Evolutionary conservation across 805 yeast species (phyloP).

Genomic region (Candida taoyuanica): DNA sequence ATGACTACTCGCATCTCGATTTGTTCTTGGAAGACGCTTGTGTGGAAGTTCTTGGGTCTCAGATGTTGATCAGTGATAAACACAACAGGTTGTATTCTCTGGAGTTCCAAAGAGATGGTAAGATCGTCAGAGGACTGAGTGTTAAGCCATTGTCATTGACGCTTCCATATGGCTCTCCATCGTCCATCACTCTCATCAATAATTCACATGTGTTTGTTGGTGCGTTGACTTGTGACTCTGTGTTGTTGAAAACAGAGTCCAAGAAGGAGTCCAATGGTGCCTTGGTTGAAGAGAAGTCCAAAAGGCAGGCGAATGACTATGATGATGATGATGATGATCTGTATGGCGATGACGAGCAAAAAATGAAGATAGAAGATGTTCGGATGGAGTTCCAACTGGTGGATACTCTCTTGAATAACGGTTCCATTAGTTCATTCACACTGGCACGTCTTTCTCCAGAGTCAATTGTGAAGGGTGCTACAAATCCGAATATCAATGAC

Average conservation of each 20-base stretch:
- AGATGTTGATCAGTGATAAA: constrained; percentile 36
- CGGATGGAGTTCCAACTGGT: constrained; percentile 38
- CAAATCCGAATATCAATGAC: constrained; percentile 65
- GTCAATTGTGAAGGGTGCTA: constrained; percentile 51
- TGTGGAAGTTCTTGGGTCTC: constrained; percentile 31
- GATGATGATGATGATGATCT: constrained; percentile 46
- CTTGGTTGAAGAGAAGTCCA: constrained; percentile 35
- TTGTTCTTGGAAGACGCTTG: constrained; percentile 52
- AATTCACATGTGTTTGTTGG: constrained; percentile 50
- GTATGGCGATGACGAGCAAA: constrained; percentile 30
- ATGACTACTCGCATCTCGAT: constrained; percentile 47
- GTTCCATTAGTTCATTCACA: constrained; percentile 69
- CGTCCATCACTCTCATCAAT: constrained; percentile 36
- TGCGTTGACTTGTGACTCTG: constrained; percentile 54
- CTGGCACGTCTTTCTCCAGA: constrained; percentile 57
- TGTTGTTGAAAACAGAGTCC: constrained; percentile 38
- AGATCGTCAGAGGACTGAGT: constrained; percentile 25
- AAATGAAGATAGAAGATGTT: no score
- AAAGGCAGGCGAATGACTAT: constrained; percentile 23
- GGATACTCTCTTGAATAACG: constrained; percentile 58
- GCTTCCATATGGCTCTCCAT: constrained; percentile 19
- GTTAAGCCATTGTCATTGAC: constrained; percentile 1
- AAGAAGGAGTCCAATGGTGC: constrained; percentile 17
- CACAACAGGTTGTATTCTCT: constrained; percentile 26
- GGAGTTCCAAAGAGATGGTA: constrained; percentile 35